Conservation (phyloP, 2,329 filamentous ascomycete genomes). For the Juglanconis sp. region DNA sequence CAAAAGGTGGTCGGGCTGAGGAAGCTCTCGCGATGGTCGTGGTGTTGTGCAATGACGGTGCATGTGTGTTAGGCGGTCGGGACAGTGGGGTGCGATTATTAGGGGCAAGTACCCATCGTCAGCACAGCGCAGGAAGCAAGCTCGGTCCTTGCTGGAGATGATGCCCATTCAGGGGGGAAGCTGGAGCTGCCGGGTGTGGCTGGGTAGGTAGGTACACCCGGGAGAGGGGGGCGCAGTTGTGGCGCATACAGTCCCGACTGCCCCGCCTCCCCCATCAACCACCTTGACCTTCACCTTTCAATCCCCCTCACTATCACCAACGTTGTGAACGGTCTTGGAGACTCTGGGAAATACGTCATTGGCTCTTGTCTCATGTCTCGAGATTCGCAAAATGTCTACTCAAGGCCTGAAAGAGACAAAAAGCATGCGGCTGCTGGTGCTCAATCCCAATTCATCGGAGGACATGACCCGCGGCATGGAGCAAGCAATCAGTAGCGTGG, state of each 20-base stretch:
- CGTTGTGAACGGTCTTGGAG: no score
- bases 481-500: constrained; percentile 41
- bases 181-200: not conserved
- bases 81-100: constrained; percentile 19
- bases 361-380: no score
- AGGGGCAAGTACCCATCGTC: constrained; percentile 7
- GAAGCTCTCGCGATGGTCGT: not conserved
- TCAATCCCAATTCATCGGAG: constrained; percentile 76
- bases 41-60: constrained; percentile 7
- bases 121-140: not conserved
- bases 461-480: constrained; percentile 69
- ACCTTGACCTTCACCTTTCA: no score
- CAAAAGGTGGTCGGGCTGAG: not conserved
- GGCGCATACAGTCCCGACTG: not conserved
- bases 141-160: not conserved
- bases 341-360: no score
- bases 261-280: no score
- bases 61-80: constrained; percentile 7
- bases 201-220: not conserved
- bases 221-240: not conserved
- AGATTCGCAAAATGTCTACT: not conserved
- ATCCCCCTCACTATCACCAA: no score
- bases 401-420: not conserved
- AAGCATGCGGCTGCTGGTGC: constrained; percentile 57
- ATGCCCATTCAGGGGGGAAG: not conserved